Conservation (phyloP, 164 flowering plant species). For the Sextonia rubra region DNA sequence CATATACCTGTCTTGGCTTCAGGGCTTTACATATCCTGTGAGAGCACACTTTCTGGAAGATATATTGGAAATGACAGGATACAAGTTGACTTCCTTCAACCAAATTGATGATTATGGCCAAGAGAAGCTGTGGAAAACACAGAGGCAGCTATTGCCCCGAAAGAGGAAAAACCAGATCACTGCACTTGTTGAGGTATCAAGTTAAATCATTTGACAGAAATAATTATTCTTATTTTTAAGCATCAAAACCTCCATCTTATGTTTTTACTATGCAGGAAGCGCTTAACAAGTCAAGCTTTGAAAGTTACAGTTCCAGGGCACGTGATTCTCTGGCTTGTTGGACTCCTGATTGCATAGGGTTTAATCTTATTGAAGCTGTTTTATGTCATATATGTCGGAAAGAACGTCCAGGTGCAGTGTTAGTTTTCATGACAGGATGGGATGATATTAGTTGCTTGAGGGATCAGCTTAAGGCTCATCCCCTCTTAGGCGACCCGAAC, state of each 20-base stretch:
- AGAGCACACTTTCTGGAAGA: conserved; percentile 87
- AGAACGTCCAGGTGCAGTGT: conserved; percentile 90
- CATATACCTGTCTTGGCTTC: conserved; percentile 8
- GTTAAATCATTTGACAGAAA: conserved; percentile 1
- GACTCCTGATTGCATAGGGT: conserved; percentile 93
- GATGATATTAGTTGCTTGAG: conserved; percentile 93
- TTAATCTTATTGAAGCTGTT: conserved; percentile 96
- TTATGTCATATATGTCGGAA: conserved; percentile 95
- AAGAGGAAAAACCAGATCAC: conserved; percentile 91
- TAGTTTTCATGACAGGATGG: conserved; percentile 99
- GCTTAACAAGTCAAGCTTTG: conserved; percentile 74
- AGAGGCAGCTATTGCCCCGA: conserved; percentile 74
- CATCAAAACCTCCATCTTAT: neutral
- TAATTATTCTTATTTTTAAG: neutral
- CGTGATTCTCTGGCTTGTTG: conserved; percentile 90
- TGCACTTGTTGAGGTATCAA: conserved; percentile 83
- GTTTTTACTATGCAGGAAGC: conserved; percentile 61
- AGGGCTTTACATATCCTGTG: conserved; percentile 96
- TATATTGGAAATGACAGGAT: conserved; percentile 83
- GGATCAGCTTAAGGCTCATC: conserved; percentile 95
- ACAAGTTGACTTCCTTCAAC: conserved; percentile 85
- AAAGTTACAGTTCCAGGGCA: conserved; percentile 66
- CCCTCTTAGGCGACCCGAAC: conserved; percentile 95
- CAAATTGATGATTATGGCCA: conserved; percentile 99
- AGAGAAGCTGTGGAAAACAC: conserved; percentile 96